Evolutionary conservation across 1,139 yeast genomes (phyloP).

Genomic region (Zhuliangozyma blackwelliae): DNA sequence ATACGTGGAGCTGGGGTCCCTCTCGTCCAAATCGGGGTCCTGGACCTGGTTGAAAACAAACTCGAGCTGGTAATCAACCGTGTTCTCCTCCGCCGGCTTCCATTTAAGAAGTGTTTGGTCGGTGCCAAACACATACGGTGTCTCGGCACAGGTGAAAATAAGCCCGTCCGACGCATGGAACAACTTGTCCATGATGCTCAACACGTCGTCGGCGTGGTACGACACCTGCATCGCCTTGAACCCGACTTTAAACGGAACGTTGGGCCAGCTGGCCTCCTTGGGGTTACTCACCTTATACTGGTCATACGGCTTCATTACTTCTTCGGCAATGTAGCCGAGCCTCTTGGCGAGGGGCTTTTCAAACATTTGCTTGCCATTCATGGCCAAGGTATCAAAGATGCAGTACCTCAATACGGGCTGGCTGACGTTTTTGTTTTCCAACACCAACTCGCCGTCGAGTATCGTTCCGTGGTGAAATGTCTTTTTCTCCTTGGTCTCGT

Average conservation of each 20-base stretch:
- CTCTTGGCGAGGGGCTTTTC: slow-evolving; percentile 73
- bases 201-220: slow-evolving; percentile 74
- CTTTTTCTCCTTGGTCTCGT: slow-evolving; percentile 47
- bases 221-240: slow-evolving; percentile 86
- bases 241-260: slow-evolving; percentile 80
- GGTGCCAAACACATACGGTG: slow-evolving; percentile 86
- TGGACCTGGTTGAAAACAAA: slow-evolving; percentile 62
- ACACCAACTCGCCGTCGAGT: slow-evolving; percentile 83
- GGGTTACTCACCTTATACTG: slow-evolving; percentile 66
- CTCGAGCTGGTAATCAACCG: slow-evolving; percentile 79
- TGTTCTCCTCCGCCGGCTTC: slow-evolving; percentile 96
- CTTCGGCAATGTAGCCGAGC: slow-evolving; percentile 81
- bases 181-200: slow-evolving; percentile 64
- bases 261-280: slow-evolving; percentile 57
- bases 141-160: slow-evolving; percentile 84
- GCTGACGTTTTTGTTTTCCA: slow-evolving; percentile 51
- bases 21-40: slow-evolving; percentile 67
- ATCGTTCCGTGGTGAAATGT: slow-evolving; percentile 81
- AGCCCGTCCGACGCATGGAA: slow-evolving; percentile 93
- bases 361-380: slow-evolving; percentile 69
- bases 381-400: slow-evolving; percentile 86
- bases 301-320: slow-evolving; percentile 77
- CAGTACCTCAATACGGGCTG: slow-evolving; percentile 61
- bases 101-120: slow-evolving; percentile 81
- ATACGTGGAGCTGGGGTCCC: slow-evolving; percentile 72